Conservation (phyloP, 495 filamentous ascomycete genomes). For the Tuber aestivum region DNA sequence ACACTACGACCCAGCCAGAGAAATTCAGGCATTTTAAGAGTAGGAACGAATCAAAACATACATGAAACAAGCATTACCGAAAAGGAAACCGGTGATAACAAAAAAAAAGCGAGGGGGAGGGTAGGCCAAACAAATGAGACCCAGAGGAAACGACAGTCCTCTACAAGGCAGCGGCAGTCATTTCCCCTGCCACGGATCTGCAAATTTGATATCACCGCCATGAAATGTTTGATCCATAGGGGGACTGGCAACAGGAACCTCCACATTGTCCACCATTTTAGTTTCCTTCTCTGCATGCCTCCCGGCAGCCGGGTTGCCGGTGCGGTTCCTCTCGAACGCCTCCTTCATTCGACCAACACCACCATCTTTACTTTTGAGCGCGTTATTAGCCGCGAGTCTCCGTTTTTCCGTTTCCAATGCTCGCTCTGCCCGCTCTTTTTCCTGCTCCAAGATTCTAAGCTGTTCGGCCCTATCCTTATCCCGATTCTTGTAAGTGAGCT, state of each 20-base stretch:
- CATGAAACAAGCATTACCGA: background rate
- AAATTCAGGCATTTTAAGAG: background rate
- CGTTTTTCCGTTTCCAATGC: constrained; percentile 25
- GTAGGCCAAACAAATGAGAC: background rate
- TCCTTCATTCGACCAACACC: constrained; percentile 7
- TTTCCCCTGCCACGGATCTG: constrained; percentile 10
- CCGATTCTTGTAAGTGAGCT: constrained; percentile 37
- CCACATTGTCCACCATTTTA: constrained; percentile 22
- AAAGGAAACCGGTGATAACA: background rate
- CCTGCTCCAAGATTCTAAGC: constrained; percentile 22
- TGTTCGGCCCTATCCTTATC: constrained; percentile 28
- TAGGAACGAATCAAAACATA: background rate
- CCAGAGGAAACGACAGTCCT: background rate
- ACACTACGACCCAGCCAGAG: background rate
- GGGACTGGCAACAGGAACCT: background rate
- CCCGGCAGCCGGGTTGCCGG: background rate
- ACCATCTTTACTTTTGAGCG: constrained; percentile 7
- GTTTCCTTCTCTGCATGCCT: constrained; percentile 31
- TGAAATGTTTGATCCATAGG: constrained; percentile 20
- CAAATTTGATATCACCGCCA: constrained; percentile 29
- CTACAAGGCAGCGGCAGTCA: background rate
- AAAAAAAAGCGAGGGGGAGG: background rate
- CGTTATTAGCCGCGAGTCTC: constrained; percentile 10
- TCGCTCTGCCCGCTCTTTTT: constrained; percentile 29
- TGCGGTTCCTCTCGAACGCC: background rate